Evolutionary conservation across 129 eudicot species (phyloP).

Genomic region (Mikania micrantha): DNA sequence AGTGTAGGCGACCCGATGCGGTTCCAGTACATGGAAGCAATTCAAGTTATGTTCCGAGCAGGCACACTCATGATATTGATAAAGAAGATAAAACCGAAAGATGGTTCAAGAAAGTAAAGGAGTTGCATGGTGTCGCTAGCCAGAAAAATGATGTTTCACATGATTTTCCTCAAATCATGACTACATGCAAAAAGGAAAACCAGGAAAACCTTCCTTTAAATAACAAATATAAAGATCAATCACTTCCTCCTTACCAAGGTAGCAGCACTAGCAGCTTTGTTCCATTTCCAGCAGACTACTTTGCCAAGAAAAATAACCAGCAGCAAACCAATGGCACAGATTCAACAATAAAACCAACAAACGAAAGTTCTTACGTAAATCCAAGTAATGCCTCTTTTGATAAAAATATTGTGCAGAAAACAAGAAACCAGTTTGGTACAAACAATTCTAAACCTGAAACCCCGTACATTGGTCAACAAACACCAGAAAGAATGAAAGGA

Average conservation of each 20-base stretch:
- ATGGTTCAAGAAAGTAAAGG: conserved; percentile 67
- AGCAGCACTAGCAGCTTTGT: conserved; percentile 35
- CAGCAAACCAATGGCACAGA: conserved; percentile 11
- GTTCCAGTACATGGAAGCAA: conserved; percentile 6
- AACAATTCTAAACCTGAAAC: conserved; percentile 4
- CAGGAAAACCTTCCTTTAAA: conserved; percentile 49
- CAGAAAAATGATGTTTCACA: conserved; percentile 33
- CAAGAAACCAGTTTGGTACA: neutral
- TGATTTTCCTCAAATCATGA: conserved; percentile 60
- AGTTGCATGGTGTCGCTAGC: conserved; percentile 47
- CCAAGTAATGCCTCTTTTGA: neutral
- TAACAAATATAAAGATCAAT: conserved; percentile 52
- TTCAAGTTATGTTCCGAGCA: conserved; percentile 18
- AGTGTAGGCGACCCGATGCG: conserved; percentile 52
- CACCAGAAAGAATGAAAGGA: conserved; percentile 22
- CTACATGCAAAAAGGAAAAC: conserved; percentile 56
- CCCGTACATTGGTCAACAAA: conserved; percentile 7
- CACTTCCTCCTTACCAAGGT: conserved; percentile 47
- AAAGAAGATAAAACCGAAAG: conserved; percentile 45
- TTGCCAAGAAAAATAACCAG: conserved; percentile 45
- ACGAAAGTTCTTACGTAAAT: conserved; percentile 2
- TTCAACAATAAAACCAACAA: conserved; percentile 12
- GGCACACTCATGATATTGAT: conserved; percentile 26
- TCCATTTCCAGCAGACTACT: conserved; percentile 81
- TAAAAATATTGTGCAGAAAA: conserved; percentile 10